phyloP scores from a whole-genome alignment of 1,139 yeast genomes.

The Hansenula sp. region DNA sequence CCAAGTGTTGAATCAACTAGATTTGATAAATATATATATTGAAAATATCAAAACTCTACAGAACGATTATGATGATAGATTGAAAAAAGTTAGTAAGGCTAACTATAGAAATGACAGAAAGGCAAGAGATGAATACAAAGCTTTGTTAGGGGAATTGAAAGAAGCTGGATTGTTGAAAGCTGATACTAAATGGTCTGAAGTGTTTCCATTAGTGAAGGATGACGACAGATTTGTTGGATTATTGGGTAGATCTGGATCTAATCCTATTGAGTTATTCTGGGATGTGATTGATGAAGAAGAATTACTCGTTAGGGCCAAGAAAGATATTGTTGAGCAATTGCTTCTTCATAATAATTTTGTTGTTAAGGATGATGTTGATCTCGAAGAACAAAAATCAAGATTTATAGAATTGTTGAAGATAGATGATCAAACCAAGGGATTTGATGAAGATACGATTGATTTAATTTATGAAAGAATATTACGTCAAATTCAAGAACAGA shows the following conservation, averaged over 20 bases:
- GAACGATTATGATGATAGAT: slow-evolving; percentile 31
- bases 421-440: slow-evolving; percentile 20
- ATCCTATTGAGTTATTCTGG: slow-evolving; percentile 74
- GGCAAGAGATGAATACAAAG: slow-evolving; percentile 57
- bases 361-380: slow-evolving; percentile 15
- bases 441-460: slow-evolving; percentile 25
- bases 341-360: slow-evolving; percentile 32
- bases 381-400: slow-evolving; percentile 6
- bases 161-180: slow-evolving; percentile 43
- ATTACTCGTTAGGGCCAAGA: slow-evolving; percentile 50
- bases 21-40: slow-evolving; percentile 53
- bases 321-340: slow-evolving; percentile 53
- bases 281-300: slow-evolving; percentile 66
- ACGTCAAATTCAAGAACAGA: slow-evolving; percentile 23
- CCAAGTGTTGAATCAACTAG: slow-evolving; percentile 47
- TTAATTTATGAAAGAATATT: slow-evolving; percentile 26
- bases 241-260: slow-evolving; percentile 78
- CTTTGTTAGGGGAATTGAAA: slow-evolving; percentile 35
- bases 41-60: slow-evolving; percentile 41
- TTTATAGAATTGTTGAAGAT: slow-evolving; percentile 13
- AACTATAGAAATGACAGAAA: slow-evolving; percentile 57
- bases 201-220: slow-evolving; percentile 47
- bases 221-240: slow-evolving; percentile 57
- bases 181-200: slow-evolving; percentile 55
- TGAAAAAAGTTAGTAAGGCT: slow-evolving; percentile 31